Conservation (phyloP, 2,329 filamentous ascomycete species). For the Pseudocercospora macadamiae region DNA sequence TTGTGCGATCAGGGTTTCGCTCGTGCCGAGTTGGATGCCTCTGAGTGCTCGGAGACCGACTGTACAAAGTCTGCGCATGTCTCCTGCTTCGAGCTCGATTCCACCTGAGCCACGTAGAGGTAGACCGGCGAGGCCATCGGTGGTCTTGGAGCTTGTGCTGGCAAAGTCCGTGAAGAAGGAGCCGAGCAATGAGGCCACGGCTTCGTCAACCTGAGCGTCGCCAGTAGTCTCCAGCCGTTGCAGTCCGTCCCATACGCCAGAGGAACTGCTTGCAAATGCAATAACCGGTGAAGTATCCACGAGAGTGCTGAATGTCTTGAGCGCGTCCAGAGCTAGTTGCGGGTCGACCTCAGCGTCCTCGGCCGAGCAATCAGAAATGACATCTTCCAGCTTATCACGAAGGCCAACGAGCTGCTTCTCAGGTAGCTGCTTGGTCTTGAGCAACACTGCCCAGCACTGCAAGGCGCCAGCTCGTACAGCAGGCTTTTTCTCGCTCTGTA, state of each 20-base stretch:
- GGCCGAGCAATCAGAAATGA: slow-evolving; percentile 54
- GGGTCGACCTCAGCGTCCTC: slow-evolving; percentile 62
- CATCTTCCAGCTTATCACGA: slow-evolving; percentile 52
- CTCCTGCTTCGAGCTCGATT: slow-evolving; percentile 65
- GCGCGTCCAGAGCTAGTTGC: slow-evolving; percentile 73
- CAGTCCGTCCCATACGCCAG: slow-evolving; percentile 71
- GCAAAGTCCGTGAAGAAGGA: slow-evolving; percentile 82
- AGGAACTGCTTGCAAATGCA: slow-evolving; percentile 63
- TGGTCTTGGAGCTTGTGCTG: slow-evolving; percentile 57
- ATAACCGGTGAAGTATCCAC: slow-evolving; percentile 66
- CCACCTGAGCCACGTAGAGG: slow-evolving; percentile 72
- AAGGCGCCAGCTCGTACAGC: slow-evolving; percentile 73
- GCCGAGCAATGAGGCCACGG: slow-evolving; percentile 72
- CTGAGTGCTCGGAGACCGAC: slow-evolving; percentile 63
- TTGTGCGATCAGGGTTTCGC: slow-evolving; percentile 76
- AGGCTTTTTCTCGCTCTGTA: slow-evolving; percentile 72
- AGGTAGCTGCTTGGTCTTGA: slow-evolving; percentile 67
- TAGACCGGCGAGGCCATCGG: slow-evolving; percentile 56
- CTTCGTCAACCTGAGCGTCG: slow-evolving; percentile 74
- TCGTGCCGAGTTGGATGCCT: slow-evolving; percentile 58
- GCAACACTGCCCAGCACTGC: slow-evolving; percentile 80
- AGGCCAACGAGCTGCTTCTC: slow-evolving; percentile 70
- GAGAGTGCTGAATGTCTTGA: slow-evolving; percentile 70
- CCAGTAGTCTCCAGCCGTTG: slow-evolving; percentile 68
- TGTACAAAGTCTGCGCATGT: slow-evolving; percentile 63